Conservation (phyloP, 2,329 filamentous ascomycete species). For the Cryphonectria parasitica region DNA sequence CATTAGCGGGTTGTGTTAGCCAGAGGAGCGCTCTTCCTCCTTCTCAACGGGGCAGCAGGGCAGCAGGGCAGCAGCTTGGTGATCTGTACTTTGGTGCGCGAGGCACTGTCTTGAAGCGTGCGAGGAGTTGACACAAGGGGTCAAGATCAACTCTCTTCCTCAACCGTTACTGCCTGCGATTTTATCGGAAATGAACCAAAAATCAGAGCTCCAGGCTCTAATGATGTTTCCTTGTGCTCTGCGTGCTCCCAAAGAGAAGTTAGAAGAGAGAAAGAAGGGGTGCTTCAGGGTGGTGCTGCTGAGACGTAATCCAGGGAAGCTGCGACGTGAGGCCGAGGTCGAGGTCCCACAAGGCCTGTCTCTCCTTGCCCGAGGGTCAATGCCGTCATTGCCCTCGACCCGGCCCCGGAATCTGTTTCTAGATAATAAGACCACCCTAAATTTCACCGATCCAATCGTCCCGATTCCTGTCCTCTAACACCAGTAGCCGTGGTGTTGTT, state of each 20-base stretch:
- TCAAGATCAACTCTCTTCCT: not conserved
- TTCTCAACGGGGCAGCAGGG: too few species aligned
- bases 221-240: not conserved
- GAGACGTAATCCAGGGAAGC: not conserved
- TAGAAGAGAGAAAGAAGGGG: not conserved
- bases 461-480: not conserved
- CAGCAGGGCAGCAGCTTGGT: too few species aligned
- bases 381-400: conserved; percentile 6
- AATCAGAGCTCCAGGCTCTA: not conserved
- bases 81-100: too few species aligned
- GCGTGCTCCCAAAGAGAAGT: not conserved
- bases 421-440: too few species aligned
- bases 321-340: conserved; percentile 1
- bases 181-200: not conserved
- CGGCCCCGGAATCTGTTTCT: not conserved
- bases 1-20: too few species aligned
- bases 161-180: not conserved
- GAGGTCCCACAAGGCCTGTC: not conserved
- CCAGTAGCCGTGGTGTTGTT: not conserved
- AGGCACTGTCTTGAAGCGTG: not conserved
- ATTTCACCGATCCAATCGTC: not conserved
- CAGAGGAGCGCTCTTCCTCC: too few species aligned
- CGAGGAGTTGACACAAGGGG: not conserved
- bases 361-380: not conserved
- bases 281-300: not conserved